Evolutionary conservation across 257 asterid species (phyloP).

Genomic region (Solanum lycopersicoides): DNA sequence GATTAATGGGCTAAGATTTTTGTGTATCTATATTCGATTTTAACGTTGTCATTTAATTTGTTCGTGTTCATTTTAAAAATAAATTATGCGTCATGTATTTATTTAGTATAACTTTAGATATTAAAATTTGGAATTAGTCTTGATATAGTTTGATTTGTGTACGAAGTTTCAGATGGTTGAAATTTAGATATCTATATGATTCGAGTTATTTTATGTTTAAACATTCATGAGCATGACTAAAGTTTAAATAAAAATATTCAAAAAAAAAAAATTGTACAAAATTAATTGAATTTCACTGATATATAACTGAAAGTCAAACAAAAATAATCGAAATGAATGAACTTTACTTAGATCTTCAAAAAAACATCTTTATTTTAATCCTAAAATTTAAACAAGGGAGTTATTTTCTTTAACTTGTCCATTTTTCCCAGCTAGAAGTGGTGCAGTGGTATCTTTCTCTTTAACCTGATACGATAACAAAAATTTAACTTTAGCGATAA

Average conservation of each 20-base stretch:
- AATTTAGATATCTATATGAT: background rate
- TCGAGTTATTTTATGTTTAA: background rate
- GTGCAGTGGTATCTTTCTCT: conserved; percentile 53
- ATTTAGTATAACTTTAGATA: background rate
- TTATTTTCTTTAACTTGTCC: conserved; percentile 44
- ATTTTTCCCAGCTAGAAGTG: conserved; percentile 31
- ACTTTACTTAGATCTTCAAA: background rate
- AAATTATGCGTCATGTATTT: rapidly evolving
- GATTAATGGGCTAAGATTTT: no score
- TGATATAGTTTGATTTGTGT: background rate
- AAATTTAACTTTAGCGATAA: background rate
- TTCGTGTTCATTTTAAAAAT: background rate
- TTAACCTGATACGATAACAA: conserved; percentile 29
- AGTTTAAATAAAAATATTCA: no score
- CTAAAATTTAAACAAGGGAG: conserved; percentile 23
- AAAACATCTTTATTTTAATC: background rate
- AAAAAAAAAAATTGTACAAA: no score
- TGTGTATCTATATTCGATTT: no score
- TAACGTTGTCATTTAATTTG: no score
- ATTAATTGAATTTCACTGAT: background rate
- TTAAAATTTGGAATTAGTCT: background rate
- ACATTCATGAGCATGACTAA: no score
- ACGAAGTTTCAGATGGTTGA: background rate
- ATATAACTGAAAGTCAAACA: background rate
- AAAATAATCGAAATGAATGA: no score